A percentile compares a stretch with the other conserved stretches of the same genome.
Evolutionary conservation across 1,284 basidiomycete species (phyloP).

Genomic region (Cutaneotrichosporon arboriforme): DNA sequence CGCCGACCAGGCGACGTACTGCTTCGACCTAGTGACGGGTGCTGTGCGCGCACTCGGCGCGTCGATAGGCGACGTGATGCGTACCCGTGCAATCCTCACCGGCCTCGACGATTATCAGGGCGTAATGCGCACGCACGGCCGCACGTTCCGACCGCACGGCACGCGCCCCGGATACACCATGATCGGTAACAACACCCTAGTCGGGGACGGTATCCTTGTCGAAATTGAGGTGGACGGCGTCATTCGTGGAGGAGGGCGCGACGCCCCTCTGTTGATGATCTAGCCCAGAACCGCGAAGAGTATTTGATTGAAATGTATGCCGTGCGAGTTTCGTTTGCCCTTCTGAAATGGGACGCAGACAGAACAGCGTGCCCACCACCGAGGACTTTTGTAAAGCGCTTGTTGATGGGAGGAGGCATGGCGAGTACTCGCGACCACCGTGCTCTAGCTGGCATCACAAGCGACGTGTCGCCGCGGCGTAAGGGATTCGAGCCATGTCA

Average conservation of each 20-base stretch:
- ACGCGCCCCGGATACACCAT: slow-evolving; percentile 19
- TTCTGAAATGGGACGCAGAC: too few relatives aligned
- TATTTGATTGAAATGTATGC: too few relatives aligned
- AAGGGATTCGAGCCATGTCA: too few relatives aligned
- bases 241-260: background rate
- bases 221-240: slow-evolving; percentile 23
- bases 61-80: slow-evolving; percentile 14
- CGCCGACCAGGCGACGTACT: slow-evolving; percentile 14
- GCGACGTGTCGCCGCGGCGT: too few relatives aligned
- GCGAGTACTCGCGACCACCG: too few relatives aligned
- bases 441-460: too few relatives aligned
- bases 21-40: slow-evolving; percentile 17
- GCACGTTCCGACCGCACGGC: slow-evolving; percentile 11
- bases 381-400: too few relatives aligned
- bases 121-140: slow-evolving; percentile 16
- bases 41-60: slow-evolving; percentile 16
- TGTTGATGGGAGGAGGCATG: too few relatives aligned
- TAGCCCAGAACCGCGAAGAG: too few relatives aligned
- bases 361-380: too few relatives aligned
- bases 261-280: too few relatives aligned
- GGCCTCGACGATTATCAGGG: slow-evolving; percentile 14
- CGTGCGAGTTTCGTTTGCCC: too few relatives aligned
- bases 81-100: slow-evolving; percentile 17
- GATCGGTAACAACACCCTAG: slow-evolving; percentile 13
- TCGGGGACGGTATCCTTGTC: slow-evolving; percentile 13